A percentile compares a stretch with the other conserved stretches of the same genome.
phyloP scores from a whole-genome alignment of 148 eudicot genomes.

The Nepenthes gracilis region DNA sequence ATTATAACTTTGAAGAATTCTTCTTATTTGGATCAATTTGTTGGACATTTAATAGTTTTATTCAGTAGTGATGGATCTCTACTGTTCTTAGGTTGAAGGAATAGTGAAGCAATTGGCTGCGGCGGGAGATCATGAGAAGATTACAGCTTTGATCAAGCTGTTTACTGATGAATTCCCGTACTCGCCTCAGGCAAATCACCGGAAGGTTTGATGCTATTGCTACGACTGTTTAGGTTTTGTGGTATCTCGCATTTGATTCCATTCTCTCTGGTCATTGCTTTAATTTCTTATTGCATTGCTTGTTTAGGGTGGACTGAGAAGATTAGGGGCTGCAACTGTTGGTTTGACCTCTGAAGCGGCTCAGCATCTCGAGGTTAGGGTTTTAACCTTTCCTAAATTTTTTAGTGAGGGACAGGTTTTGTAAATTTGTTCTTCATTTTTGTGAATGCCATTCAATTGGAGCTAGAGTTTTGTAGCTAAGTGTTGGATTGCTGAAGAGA shows the following conservation, averaged over 20 bases:
- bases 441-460: background rate
- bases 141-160: constrained; percentile 70
- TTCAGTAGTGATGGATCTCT: background rate
- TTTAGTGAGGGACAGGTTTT: background rate
- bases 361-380: constrained; percentile 86
- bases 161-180: constrained; percentile 56
- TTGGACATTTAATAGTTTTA: background rate
- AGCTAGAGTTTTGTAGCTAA: no score
- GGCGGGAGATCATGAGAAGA: constrained; percentile 77
- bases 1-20: background rate
- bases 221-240: background rate
- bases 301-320: constrained; percentile 91
- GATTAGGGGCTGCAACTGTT: constrained; percentile 94
- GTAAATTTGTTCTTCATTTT: background rate
- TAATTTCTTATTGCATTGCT: constrained; percentile 6
- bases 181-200: constrained; percentile 89
- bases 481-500: no score
- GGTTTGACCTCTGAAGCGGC: constrained; percentile 86
- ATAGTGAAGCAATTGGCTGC: constrained; percentile 66
- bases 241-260: background rate
- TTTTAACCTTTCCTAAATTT: background rate
- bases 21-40: background rate
- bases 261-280: background rate
- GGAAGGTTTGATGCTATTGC: constrained; percentile 34
- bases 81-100: constrained; percentile 67